A percentile compares a stretch with the other conserved stretches of the same genome.
Conservation (phyloP, 768 basidiomycete species). For the Pleurotus salmoneostramineus region DNA sequence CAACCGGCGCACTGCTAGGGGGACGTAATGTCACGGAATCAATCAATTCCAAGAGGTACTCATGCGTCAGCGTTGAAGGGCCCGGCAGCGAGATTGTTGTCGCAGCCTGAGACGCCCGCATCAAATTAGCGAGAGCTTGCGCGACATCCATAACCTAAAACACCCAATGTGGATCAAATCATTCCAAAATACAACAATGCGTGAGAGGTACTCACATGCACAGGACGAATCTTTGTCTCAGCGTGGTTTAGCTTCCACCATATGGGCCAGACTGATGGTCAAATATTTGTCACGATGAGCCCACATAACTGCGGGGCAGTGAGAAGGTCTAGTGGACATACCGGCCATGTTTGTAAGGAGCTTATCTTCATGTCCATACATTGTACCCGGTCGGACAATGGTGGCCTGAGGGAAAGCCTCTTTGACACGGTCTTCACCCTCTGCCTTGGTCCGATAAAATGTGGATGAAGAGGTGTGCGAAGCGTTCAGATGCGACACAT, state of each 20-base stretch:
- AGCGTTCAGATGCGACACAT: constrained; percentile 95
- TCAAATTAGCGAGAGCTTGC: constrained; percentile 80
- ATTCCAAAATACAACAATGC: constrained; percentile 13
- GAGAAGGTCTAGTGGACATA: constrained; percentile 36
- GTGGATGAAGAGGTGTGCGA: constrained; percentile 69
- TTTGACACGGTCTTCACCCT: constrained; percentile 85
- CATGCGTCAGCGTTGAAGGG: constrained; percentile 79
- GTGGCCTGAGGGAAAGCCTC: constrained; percentile 82
- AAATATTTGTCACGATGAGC: constrained; percentile 6
- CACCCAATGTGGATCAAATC: constrained; percentile 12
- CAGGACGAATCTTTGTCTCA: constrained; percentile 84
- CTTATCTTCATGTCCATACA: constrained; percentile 97
- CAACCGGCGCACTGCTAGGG: constrained; percentile 63
- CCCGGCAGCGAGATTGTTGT: constrained; percentile 83
- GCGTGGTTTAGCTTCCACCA: constrained; percentile 93
- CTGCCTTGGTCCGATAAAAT: constrained; percentile 87
- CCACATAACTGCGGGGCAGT: constrained; percentile 11
- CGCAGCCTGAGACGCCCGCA: constrained; percentile 55
- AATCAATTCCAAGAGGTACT: constrained; percentile 77
- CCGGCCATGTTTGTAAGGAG: constrained; percentile 89
- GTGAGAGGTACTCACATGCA: constrained; percentile 61
- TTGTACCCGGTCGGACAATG: constrained; percentile 77
- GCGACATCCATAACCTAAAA: constrained; percentile 89
- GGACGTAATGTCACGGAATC: constrained; percentile 76
- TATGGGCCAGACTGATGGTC: constrained; percentile 73